These are phyloP conservation scores for Sarocladium strictum DNA, from an alignment of 2,329 filamentous ascomycete species.

Conservation along the genomic window DNA sequence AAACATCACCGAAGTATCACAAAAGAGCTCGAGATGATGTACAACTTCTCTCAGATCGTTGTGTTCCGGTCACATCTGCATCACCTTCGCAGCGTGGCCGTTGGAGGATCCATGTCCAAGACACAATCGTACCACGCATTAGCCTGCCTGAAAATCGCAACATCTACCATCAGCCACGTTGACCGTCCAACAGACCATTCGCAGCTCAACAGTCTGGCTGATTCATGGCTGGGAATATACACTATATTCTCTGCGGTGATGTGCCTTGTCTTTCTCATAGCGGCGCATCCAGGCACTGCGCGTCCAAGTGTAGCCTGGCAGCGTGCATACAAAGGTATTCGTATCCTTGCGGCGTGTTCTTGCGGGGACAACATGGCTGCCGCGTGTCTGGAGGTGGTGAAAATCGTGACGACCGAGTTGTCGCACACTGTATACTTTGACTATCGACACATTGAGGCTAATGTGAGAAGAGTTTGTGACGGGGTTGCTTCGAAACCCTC, in stretches of 20 bases:
- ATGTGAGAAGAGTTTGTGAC: neutral
- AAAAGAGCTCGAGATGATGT: conserved; percentile 9
- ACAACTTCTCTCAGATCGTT: conserved; percentile 9
- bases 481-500: neutral
- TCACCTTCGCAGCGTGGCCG: conserved; percentile 9
- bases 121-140: conserved; percentile 11
- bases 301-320: conserved; percentile 11
- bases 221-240: conserved; percentile 10
- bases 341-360: conserved; percentile 4
- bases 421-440: conserved; percentile 8
- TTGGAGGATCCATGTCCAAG: conserved; percentile 10
- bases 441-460: neutral
- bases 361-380: conserved; percentile 8
- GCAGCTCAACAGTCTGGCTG: neutral
- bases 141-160: conserved; percentile 10
- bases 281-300: conserved; percentile 10
- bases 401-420: neutral
- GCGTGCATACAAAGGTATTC: conserved; percentile 6
- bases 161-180: conserved; percentile 7
- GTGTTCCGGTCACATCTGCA: conserved; percentile 11
- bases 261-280: conserved; percentile 11
- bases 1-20: neutral
- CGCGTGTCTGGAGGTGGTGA: conserved; percentile 6
- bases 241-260: conserved; percentile 7
- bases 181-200: neutral